Evolutionary conservation across 73 alveolate genomes (phyloP).

Genomic region (Paraurostyla sp.): DNA sequence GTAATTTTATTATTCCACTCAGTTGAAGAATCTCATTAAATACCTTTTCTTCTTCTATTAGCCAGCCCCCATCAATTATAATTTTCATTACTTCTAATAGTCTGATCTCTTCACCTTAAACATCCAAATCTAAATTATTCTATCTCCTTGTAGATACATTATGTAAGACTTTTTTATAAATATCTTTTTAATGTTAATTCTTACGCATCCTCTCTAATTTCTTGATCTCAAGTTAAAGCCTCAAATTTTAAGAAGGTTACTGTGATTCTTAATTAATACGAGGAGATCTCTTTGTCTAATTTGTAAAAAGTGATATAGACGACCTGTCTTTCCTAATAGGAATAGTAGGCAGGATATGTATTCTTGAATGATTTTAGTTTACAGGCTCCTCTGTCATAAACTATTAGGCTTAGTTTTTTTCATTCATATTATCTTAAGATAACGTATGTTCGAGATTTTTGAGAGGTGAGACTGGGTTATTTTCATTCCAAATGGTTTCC

Average conservation of each 20-base stretch:
- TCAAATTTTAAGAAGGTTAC: neutral
- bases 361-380: no score
- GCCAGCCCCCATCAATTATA: slow-evolving; percentile 34
- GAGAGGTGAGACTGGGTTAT: no score
- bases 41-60: neutral
- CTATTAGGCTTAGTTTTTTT: no score
- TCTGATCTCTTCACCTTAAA: slow-evolving; percentile 31
- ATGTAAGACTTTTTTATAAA: neutral
- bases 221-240: neutral
- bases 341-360: no score
- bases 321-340: no score
- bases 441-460: no score
- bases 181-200: neutral
- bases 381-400: no score
- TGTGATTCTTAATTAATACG: no score
- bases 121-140: neutral
- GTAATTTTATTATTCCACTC: neutral
- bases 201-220: neutral
- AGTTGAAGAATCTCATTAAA: neutral
- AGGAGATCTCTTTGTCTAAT: no score
- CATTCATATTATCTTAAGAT: no score
- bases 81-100: slow-evolving; percentile 14
- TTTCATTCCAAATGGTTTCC: slow-evolving; percentile 16
- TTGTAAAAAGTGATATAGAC: no score
- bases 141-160: neutral